These are phyloP conservation scores for Spergularia bocconei DNA, from an alignment of 148 eudicot species.

Conservation along the genomic window DNA sequence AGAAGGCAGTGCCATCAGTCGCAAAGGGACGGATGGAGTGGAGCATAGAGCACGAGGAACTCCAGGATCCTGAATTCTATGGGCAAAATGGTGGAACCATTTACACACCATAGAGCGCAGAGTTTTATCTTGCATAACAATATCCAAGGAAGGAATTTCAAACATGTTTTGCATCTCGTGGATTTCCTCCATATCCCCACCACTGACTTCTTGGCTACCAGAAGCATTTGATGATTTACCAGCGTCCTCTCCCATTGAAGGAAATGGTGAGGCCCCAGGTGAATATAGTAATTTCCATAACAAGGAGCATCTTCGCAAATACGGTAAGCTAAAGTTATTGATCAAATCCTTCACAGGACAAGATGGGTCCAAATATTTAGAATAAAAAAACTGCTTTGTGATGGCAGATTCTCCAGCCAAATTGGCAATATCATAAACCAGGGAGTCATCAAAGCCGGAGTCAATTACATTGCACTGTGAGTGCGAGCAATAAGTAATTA, in stretches of 20 bases:
- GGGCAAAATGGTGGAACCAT: constrained; percentile 68
- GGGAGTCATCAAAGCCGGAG: constrained; percentile 39
- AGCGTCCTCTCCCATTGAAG: constrained; percentile 36
- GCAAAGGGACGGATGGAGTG: constrained; percentile 73
- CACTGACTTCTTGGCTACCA: constrained; percentile 37
- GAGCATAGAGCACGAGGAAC: constrained; percentile 34
- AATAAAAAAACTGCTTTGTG: constrained; percentile 45
- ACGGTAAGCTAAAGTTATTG: constrained; percentile 71
- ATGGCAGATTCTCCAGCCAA: constrained; percentile 40
- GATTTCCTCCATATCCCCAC: constrained; percentile 51
- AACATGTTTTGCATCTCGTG: constrained; percentile 63
- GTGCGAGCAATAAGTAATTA: constrained; percentile 44
- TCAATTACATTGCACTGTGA: constrained; percentile 31
- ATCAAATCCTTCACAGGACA: constrained; percentile 46
- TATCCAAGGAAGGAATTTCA: constrained; percentile 66
- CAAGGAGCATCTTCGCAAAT: constrained; percentile 82
- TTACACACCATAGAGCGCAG: constrained; percentile 43
- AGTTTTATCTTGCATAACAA: constrained; percentile 46
- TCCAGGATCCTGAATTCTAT: constrained; percentile 37
- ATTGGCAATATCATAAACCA: constrained; percentile 58
- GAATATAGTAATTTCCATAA: constrained; percentile 66
- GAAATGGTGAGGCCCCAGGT: constrained; percentile 47
- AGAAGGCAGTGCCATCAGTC: constrained; percentile 71
- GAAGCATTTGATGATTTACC: constrained; percentile 34
- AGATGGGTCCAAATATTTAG: constrained; percentile 50